phyloP scores from a whole-genome alignment of 768 basidiomycete species.

The Rhizopogon vulgaris region DNA sequence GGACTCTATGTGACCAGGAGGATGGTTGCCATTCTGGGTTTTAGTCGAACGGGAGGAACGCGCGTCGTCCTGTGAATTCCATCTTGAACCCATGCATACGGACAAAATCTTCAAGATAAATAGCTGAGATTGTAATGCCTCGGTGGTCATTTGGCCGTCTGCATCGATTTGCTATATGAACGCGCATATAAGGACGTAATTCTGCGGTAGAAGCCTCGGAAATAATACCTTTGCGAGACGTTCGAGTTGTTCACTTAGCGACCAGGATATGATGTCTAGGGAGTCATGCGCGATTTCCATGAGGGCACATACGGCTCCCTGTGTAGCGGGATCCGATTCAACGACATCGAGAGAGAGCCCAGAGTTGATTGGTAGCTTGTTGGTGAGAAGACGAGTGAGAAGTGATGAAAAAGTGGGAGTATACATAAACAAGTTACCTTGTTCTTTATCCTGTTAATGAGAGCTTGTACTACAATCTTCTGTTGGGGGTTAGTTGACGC shows the following conservation, averaged over 20 bases:
- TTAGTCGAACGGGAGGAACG: slow-evolving; percentile 39
- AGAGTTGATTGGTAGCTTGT: slow-evolving; percentile 80
- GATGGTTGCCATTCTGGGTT: slow-evolving; percentile 16
- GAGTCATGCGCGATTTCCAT: slow-evolving; percentile 75
- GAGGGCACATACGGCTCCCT: slow-evolving; percentile 71
- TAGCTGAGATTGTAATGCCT: slow-evolving; percentile 81
- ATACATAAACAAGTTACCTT: slow-evolving; percentile 45
- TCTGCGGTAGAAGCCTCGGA: not conserved
- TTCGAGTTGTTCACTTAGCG: slow-evolving; percentile 72
- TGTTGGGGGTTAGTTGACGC: slow-evolving; percentile 58
- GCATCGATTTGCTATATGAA: slow-evolving; percentile 45
- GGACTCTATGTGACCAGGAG: slow-evolving; percentile 29
- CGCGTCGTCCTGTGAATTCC: slow-evolving; percentile 40
- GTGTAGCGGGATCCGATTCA: slow-evolving; percentile 70
- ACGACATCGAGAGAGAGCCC: slow-evolving; percentile 66
- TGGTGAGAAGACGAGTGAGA: not conserved
- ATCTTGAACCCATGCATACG: slow-evolving; percentile 72
- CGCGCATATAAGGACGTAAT: slow-evolving; percentile 9
- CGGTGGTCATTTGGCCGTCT: slow-evolving; percentile 49
- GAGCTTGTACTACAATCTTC: slow-evolving; percentile 64
- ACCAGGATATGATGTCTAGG: slow-evolving; percentile 74
- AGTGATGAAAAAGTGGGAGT: not conserved
- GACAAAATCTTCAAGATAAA: slow-evolving; percentile 80
- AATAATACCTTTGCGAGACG: slow-evolving; percentile 63
- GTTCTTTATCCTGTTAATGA: slow-evolving; percentile 72